A percentile compares a stretch with the other conserved stretches of the same genome.
Evolutionary conservation across 306 rosid genomes (phyloP).

Genomic region (Spatholobus suberectus): DNA sequence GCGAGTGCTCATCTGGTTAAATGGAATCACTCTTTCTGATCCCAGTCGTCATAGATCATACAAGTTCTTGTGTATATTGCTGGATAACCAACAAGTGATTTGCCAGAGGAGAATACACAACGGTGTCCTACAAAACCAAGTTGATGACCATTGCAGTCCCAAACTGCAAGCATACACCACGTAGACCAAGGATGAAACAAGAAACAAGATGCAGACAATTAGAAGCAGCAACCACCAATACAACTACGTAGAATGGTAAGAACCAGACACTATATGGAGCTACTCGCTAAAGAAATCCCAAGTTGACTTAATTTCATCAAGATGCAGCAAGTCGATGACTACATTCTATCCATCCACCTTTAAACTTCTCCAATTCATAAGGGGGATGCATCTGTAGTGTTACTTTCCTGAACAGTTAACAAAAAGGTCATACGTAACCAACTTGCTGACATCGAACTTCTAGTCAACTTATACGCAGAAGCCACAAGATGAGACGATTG

Average conservation of each 20-base stretch:
- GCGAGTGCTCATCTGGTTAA: background rate
- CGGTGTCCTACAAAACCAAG: conserved; percentile 32
- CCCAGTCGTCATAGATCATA: background rate
- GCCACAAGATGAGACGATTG: conserved; percentile 65
- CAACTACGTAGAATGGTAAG: conserved; percentile 34
- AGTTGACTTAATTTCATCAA: conserved; percentile 35
- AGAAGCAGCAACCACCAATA: conserved; percentile 43
- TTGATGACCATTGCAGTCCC: conserved; percentile 34
- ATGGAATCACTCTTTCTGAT: conserved; percentile 18
- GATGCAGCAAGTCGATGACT: conserved; percentile 50
- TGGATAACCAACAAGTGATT: too few relatives aligned
- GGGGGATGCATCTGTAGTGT: conserved; percentile 36
- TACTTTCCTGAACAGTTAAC: conserved; percentile 55
- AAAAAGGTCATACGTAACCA: conserved; percentile 53
- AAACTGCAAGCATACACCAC: background rate
- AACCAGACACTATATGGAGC: conserved; percentile 40
- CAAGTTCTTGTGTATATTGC: conserved; percentile 25
- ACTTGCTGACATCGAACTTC: conserved; percentile 43
- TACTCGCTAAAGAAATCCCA: conserved; percentile 25
- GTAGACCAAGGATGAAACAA: background rate
- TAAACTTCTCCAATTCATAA: conserved; percentile 41
- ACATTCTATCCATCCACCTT: conserved; percentile 43
- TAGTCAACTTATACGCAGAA: conserved; percentile 55
- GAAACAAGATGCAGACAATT: conserved; percentile 36
- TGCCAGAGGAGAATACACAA: background rate